Percentiles rank a stretch among this genome's conserved stretches.
phyloP scores from a whole-genome alignment of 441 rosid species.

The Eutrema salsugineum region DNA sequence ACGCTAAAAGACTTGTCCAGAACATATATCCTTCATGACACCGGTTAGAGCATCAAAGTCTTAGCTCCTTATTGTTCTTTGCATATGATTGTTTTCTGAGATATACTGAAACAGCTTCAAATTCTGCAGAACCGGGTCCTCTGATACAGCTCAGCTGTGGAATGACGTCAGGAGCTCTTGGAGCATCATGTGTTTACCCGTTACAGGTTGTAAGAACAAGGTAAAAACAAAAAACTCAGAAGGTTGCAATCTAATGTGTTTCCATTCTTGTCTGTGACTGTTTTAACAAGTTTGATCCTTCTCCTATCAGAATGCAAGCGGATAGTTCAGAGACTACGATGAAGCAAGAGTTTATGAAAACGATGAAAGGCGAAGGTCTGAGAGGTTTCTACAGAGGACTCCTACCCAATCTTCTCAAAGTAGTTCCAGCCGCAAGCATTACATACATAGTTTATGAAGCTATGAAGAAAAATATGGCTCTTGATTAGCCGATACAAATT shows the following conservation, averaged over 20 bases:
- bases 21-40: slow-evolving; percentile 66
- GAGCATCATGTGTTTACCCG: slow-evolving; percentile 95
- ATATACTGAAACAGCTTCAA: slow-evolving; percentile 5
- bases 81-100: not conserved
- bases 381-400: slow-evolving; percentile 86
- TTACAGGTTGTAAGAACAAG: slow-evolving; percentile 96
- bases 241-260: not conserved
- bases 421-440: slow-evolving; percentile 82
- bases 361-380: slow-evolving; percentile 56
- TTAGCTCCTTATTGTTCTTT: not conserved
- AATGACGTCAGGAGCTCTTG: slow-evolving; percentile 85
- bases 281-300: slow-evolving; percentile 10
- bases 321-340: slow-evolving; percentile 49
- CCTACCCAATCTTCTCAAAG: slow-evolving; percentile 74
- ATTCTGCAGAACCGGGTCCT: slow-evolving; percentile 72
- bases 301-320: slow-evolving; percentile 68
- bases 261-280: not conserved
- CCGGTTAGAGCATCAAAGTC: slow-evolving; percentile 41
- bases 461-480: slow-evolving; percentile 72
- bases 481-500: slow-evolving; percentile 32
- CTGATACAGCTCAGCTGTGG: slow-evolving; percentile 87
- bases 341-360: slow-evolving; percentile 72
- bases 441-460: slow-evolving; percentile 83
- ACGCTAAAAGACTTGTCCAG: slow-evolving; percentile 84
- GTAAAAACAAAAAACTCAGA: slow-evolving; percentile 33